Base-by-base conservation (phyloP, 768 basidiomycete species). In the Royoungia palumana region DNA sequence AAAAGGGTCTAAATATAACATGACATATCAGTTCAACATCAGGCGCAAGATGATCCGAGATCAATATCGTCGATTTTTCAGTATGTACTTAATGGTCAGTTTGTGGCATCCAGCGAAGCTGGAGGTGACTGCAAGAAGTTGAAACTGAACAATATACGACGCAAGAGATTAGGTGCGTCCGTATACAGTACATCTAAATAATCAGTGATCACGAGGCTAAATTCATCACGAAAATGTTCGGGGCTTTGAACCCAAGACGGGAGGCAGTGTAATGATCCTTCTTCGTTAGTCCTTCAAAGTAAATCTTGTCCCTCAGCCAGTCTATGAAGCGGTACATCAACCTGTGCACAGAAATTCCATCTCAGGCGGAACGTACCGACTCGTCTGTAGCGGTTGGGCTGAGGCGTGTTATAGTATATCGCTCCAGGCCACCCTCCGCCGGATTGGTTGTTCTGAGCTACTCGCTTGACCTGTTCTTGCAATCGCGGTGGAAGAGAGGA, bases 171-270 rank as follows among this genome's bases (percentile, higher is more conserved):
- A 45, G 35, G 41, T 53, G 54, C 41, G 46, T 52, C 13, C 36
- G 37, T 32, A 44, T 22, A 19, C 41, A 28, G 38, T n/a, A n/a
- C n/a, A n/a, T 39, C 20, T 13, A 17, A 41, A 24, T 25, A 8
- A 25, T n/a, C n/a, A n/a, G n/a, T 9, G 41, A 46, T 70, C 64
- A 83, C n/a, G 73, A 66, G 11, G 73, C 71, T 35, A 87, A 54
- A 46, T 76, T 75, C 83, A 91, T 81, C 34, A 89, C 73, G 61
- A 88, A 88, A 34, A 90, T 78, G 60, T 92, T 91, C 6, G 88
- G 81, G 3, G 89, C 89, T 46, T 74, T 77, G 68, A 80, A 92
- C 2, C 89, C 89, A 24, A 92, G 78, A 6, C 87, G 77, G 9
- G 72, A 62, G 22, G 67, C 55, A 2, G 76, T 71, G 56, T 90